Evolutionary conservation across 768 basidiomycete species (phyloP), one percentile per base, ranked within the genome.

Genomic region (Kwoniella dendrophila): DNA sequence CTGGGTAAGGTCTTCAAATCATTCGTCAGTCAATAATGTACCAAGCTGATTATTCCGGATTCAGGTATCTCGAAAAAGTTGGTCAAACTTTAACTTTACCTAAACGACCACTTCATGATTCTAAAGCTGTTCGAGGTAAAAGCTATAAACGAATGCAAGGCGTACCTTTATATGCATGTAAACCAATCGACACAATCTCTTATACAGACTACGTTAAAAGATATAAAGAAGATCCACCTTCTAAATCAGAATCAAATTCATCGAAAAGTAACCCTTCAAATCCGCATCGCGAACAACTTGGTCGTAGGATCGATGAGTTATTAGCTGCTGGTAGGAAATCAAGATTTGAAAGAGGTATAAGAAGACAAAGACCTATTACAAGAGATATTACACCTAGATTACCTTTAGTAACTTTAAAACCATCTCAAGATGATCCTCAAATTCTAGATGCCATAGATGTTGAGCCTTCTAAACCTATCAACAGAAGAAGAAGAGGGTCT

Each of bases 281-380:
- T 20, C 33, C 48, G 12, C 29, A 22, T 26, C 45, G 32, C 2
- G 12, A 24, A 8, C n/a, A 4, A 2, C 4, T 48, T 24, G 50
- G 50, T 12, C 29, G 22, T 2, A 24, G 59, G n/a, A 16, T 53
- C 10, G 22, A 47, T 11, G 59, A 60, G 12, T 33, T 60, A n/a
- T 53, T 60, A 11, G 29, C 50, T 22, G 59, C 59, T 16, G 50
- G 50, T 8, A 52, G 59, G 45, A 44, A 38, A 34, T 26, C 59
- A 16, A 52, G 40, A 26, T 54, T 45, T 11, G 59, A 60, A 20
- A 1, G 7, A 2, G 38, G 26, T 2, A 47, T 60, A n/a, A 50
- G 59, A 20, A 58, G 27, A 26, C 56, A 60, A n/a, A 38, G 40
- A 2, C 43, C 27, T 12, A 29, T 34, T 20, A 53, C 20, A 24